Conservation (phyloP, 495 filamentous ascomycete genomes). For the Podospora comata region DNA sequence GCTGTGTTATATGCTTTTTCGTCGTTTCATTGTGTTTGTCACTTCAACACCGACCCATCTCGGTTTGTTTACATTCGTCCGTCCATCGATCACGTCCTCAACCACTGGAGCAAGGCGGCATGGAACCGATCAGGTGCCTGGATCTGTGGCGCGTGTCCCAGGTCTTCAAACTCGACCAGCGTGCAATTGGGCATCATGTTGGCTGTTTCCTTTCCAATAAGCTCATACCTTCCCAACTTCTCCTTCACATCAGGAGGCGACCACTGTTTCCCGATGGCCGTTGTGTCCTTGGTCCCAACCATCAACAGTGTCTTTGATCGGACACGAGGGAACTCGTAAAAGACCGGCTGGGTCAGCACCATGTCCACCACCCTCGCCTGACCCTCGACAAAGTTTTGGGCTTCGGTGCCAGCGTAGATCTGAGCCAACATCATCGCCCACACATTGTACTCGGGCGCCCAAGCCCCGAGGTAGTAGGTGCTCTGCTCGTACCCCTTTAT, state of each 20-base stretch:
- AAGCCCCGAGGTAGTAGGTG: conserved; percentile 42
- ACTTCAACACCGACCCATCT: not conserved
- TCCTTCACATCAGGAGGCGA: conserved; percentile 40
- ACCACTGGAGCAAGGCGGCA: conserved; percentile 36
- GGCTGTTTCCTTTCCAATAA: conserved; percentile 40
- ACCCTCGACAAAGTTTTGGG: conserved; percentile 31
- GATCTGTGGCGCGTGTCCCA: conserved; percentile 48
- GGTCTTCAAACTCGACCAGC: conserved; percentile 38
- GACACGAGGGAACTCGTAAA: conserved; percentile 42
- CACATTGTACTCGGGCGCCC: conserved; percentile 39
- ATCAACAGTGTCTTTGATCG: conserved; percentile 37
- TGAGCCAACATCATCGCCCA: conserved; percentile 48
- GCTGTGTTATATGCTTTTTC: not conserved
- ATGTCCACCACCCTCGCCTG: conserved; percentile 43
- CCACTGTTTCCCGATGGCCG: conserved; percentile 47
- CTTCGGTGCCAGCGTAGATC: conserved; percentile 39
- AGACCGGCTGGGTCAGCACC: conserved; percentile 43
- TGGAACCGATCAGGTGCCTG: conserved; percentile 39
- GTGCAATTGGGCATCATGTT: conserved; percentile 39
- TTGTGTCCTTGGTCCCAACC: conserved; percentile 42
- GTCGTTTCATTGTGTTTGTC: not conserved
- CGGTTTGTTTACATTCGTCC: not conserved
- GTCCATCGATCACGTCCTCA: conserved; percentile 17
- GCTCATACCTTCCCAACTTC: conserved; percentile 40
- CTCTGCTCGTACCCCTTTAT: conserved; percentile 43